These are phyloP conservation scores for Barnettozyma botsteinii DNA, from an alignment of 805 yeast species.

Conservation along the genomic window DNA sequence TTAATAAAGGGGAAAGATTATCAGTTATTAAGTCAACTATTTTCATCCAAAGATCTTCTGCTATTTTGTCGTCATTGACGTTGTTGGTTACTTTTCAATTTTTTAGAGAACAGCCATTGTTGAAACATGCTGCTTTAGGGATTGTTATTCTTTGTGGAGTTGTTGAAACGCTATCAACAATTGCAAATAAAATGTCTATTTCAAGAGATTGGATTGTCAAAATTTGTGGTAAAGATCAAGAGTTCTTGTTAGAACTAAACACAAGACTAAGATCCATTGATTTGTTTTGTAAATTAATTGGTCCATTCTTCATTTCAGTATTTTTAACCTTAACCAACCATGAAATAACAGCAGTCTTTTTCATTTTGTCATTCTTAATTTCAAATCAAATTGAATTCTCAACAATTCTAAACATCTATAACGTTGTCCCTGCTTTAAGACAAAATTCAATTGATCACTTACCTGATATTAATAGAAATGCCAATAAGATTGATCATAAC, in stretches of 20 bases:
- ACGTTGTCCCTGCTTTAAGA: constrained; percentile 26
- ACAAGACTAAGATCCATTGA: constrained; percentile 35
- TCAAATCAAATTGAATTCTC: constrained; percentile 30
- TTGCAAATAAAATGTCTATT: constrained; percentile 33
- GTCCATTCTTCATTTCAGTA: constrained; percentile 32
- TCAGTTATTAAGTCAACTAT: constrained; percentile 30
- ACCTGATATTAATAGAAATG: neutral
- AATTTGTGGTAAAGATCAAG: constrained; percentile 25
- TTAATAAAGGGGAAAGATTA: constrained; percentile 27
- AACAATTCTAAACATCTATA: constrained; percentile 30
- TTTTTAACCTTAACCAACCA: constrained; percentile 22
- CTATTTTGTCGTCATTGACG: constrained; percentile 10
- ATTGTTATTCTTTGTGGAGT: constrained; percentile 28
- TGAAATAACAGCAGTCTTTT: constrained; percentile 23
- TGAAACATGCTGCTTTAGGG: constrained; percentile 11
- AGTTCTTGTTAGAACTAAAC: constrained; percentile 26
- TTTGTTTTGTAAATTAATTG: constrained; percentile 32
- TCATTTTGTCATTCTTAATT: constrained; percentile 26
- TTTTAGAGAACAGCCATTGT: constrained; percentile 5
- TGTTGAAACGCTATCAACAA: constrained; percentile 29
- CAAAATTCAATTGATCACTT: neutral
- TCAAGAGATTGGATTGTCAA: constrained; percentile 39
- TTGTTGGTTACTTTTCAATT: constrained; percentile 12
- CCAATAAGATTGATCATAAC: constrained; percentile 1
- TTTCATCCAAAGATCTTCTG: constrained; percentile 20